Percentiles rank a stretch among this genome's conserved stretches.
These are phyloP conservation scores for Ustilago nuda DNA, from an alignment of 1,284 basidiomycete genomes.

Conservation along the genomic window DNA sequence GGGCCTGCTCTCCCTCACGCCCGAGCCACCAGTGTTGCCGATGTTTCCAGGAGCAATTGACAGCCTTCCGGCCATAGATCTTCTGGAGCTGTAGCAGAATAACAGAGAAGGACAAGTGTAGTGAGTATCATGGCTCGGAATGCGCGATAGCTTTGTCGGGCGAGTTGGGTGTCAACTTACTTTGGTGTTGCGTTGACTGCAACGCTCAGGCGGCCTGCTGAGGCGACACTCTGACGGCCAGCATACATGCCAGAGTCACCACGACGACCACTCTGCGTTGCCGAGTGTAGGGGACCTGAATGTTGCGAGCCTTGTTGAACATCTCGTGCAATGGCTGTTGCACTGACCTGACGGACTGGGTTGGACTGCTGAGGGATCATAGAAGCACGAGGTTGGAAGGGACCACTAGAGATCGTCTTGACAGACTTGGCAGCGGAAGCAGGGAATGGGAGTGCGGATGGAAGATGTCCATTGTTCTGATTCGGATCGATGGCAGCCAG, in stretches of 20 bases:
- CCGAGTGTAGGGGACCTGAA: slow-evolving; percentile 34
- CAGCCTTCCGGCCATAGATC: slow-evolving; percentile 46
- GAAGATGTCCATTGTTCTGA: slow-evolving; percentile 50
- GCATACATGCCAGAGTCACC: slow-evolving; percentile 44
- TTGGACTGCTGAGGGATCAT: slow-evolving; percentile 51
- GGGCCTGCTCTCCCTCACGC: slow-evolving; percentile 44
- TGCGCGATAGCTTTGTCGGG: background rate
- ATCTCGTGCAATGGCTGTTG: slow-evolving; percentile 12
- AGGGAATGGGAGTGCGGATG: slow-evolving; percentile 46
- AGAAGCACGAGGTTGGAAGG: slow-evolving; percentile 45
- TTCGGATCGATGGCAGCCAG: slow-evolving; percentile 61
- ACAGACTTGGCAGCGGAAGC: slow-evolving; percentile 49
- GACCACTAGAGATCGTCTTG: slow-evolving; percentile 36
- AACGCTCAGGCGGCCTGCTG: slow-evolving; percentile 49
- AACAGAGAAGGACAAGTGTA: background rate
- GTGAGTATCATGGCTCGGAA: background rate
- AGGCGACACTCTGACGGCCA: slow-evolving; percentile 48
- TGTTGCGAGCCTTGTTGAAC: slow-evolving; percentile 24
- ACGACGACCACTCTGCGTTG: slow-evolving; percentile 31
- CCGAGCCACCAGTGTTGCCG: slow-evolving; percentile 38
- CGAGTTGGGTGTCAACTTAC: slow-evolving; percentile 25
- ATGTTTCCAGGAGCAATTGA: slow-evolving; percentile 55
- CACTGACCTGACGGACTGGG: slow-evolving; percentile 25
- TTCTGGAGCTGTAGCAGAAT: slow-evolving; percentile 20
- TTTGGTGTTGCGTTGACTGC: slow-evolving; percentile 57